Conservation (phyloP, 2,329 filamentous ascomycete genomes). For the Arachnomyces sp. region DNA sequence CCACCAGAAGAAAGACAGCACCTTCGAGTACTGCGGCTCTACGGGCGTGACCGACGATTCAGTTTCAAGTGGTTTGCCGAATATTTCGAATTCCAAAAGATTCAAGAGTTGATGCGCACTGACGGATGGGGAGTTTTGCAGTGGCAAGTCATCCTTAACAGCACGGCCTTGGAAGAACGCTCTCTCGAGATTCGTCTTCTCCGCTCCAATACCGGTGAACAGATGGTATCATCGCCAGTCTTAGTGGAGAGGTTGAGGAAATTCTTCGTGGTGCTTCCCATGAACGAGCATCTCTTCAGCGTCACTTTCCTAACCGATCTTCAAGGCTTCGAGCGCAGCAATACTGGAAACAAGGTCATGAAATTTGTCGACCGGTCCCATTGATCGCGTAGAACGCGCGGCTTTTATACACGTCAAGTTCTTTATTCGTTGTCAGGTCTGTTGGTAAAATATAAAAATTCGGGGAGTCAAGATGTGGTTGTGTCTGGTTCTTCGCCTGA, state of each 20-base stretch:
- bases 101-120: constrained; percentile 19
- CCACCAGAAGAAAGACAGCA: constrained; percentile 16
- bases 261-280: constrained; percentile 6
- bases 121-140: constrained; percentile 27
- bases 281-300: constrained; percentile 10
- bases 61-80: constrained; percentile 37
- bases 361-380: constrained; percentile 13
- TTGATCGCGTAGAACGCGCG: too few species aligned
- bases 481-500: too few species aligned
- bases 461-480: too few species aligned
- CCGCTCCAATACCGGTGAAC: constrained; percentile 1
- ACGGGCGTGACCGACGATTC: constrained; percentile 36
- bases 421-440: too few species aligned
- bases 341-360: constrained; percentile 16
- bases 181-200: constrained; percentile 15
- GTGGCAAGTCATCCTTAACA: constrained; percentile 35
- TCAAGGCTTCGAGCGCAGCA: constrained; percentile 13
- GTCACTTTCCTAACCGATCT: constrained; percentile 10
- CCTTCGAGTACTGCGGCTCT: constrained; percentile 29
- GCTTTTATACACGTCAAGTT: too few species aligned
- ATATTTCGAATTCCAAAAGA: constrained; percentile 30
- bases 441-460: too few species aligned
- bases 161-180: constrained; percentile 5
- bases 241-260: constrained; percentile 2
- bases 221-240: constrained; percentile 1